phyloP scores from a whole-genome alignment of 208 protist genomes.

The Crithidia bombi region DNA sequence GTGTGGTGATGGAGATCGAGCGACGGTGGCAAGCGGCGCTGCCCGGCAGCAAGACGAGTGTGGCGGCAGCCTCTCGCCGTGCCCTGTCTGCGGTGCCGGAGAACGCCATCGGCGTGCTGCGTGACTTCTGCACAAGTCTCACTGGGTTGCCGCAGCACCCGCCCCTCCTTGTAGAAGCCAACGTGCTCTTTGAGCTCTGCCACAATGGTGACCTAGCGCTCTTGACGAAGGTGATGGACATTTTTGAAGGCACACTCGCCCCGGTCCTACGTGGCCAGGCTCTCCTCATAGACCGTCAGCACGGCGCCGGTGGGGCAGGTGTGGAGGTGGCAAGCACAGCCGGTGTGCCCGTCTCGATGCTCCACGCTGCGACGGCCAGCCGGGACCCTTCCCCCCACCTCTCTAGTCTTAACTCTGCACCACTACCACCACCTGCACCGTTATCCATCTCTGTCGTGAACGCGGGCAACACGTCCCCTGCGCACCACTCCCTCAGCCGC shows the following conservation, averaged over 20 bases:
- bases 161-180: constrained; percentile 41
- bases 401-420: constrained; percentile 1
- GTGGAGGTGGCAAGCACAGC: not conserved
- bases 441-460: not conserved
- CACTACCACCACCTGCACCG: not conserved
- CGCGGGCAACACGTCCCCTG: constrained; percentile 1
- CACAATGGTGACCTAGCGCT: constrained; percentile 46
- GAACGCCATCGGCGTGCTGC: constrained; percentile 28
- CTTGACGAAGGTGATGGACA: constrained; percentile 44
- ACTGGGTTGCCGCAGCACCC: constrained; percentile 40
- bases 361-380: constrained; percentile 3
- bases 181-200: constrained; percentile 55
- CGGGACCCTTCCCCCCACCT: constrained; percentile 27
- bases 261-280: constrained; percentile 61
- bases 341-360: constrained; percentile 10
- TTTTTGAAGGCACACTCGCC: constrained; percentile 56
- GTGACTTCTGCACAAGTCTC: constrained; percentile 38
- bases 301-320: not conserved
- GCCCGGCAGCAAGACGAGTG: not conserved
- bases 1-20: constrained; percentile 31
- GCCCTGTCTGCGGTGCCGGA: constrained; percentile 17
- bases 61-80: not conserved
- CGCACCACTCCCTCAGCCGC: constrained; percentile 8
- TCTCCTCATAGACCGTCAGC: constrained; percentile 38
- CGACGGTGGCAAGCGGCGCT: constrained; percentile 18